Evolutionary conservation across 108 stramenopile genomes (phyloP).

Genomic region (Pseudonitzschia multistriata): DNA sequence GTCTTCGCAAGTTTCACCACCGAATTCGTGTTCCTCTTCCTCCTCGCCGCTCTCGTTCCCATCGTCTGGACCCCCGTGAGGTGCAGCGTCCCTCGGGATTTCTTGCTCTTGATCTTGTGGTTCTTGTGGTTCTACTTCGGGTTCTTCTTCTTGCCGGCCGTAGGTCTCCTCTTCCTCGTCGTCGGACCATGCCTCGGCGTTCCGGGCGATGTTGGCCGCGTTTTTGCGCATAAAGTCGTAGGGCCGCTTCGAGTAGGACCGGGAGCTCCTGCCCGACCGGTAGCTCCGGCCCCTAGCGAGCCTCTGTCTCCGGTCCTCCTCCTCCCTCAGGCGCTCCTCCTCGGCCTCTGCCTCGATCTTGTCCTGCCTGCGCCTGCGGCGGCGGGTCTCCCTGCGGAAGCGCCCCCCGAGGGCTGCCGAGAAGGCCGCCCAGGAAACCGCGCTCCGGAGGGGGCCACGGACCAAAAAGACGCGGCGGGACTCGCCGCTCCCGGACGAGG

Average conservation of each 20-base stretch:
- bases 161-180: constrained; percentile 9
- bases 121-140: neutral
- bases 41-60: neutral
- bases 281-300: neutral
- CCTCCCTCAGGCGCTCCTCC: neutral
- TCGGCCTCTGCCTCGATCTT: neutral
- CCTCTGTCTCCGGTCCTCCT: neutral
- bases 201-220: constrained; percentile 2
- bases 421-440: neutral
- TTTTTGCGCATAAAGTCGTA: constrained; percentile 8
- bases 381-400: neutral
- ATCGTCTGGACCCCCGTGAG: neutral
- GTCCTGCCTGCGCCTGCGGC: neutral
- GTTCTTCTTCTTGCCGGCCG: neutral
- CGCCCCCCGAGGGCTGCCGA: neutral
- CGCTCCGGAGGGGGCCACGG: neutral
- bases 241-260: constrained; percentile 2
- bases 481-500: neutral
- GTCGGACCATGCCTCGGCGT: constrained; percentile 10
- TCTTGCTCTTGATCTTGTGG: neutral
- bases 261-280: neutral
- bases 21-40: neutral
- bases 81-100: neutral
- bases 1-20: neutral
- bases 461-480: neutral